phyloP scores from a whole-genome alignment of 1,284 basidiomycete genomes.

The Cryptococcus jaspeensis region DNA sequence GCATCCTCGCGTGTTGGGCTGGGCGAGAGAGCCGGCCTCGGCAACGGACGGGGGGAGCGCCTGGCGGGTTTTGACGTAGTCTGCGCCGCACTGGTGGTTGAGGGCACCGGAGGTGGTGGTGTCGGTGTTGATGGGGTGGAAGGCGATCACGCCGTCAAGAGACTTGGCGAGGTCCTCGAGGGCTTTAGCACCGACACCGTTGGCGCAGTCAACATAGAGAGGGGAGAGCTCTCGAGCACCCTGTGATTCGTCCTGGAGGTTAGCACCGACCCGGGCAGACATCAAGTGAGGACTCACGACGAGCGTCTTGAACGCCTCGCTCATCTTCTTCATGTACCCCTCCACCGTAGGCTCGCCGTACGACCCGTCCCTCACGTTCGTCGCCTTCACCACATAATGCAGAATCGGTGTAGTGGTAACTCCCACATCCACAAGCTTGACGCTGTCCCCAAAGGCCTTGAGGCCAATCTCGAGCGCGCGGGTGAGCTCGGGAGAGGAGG shows the following conservation, averaged over 20 bases:
- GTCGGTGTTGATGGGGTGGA: conserved; percentile 64
- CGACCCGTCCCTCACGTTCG: conserved; percentile 66
- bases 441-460: conserved; percentile 56
- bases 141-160: conserved; percentile 37
- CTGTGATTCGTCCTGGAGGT: conserved; percentile 53
- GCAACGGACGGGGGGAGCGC: conserved; percentile 62
- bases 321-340: conserved; percentile 85
- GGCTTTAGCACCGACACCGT: conserved; percentile 86
- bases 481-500: conserved; percentile 80
- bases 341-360: conserved; percentile 82
- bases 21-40: conserved; percentile 56
- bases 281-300: conserved; percentile 59
- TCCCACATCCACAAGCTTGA: conserved; percentile 56
- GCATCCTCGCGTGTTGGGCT: conserved; percentile 75
- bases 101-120: conserved; percentile 69
- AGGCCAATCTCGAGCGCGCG: conserved; percentile 81
- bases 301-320: conserved; percentile 80
- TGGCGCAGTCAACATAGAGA: conserved; percentile 90
- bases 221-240: conserved; percentile 60
- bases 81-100: conserved; percentile 88
- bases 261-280: background rate
- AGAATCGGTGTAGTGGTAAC: conserved; percentile 92
- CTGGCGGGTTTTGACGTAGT: conserved; percentile 94
- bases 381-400: conserved; percentile 89
- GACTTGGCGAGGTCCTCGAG: conserved; percentile 60